Percentiles rank a stretch among this genome's conserved stretches.
Evolutionary conservation across 345 rosid genomes (phyloP).

Genomic region (Citrus mangshanensis): DNA sequence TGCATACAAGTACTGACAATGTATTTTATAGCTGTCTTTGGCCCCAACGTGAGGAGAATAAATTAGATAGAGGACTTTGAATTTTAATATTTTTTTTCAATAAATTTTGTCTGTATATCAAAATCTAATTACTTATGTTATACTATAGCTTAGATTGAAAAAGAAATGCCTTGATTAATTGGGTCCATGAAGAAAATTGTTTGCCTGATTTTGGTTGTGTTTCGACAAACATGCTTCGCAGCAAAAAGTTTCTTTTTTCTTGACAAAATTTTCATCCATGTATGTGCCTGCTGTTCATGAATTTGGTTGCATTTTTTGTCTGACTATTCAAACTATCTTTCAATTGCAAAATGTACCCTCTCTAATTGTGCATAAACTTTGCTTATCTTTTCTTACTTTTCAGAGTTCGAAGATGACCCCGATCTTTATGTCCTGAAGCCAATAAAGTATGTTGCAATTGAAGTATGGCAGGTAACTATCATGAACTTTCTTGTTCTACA

Average conservation of each 20-base stretch:
- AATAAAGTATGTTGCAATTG: slow-evolving; percentile 43
- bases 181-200: not conserved
- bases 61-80: not conserved
- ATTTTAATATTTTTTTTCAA: not conserved
- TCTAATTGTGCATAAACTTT: not conserved
- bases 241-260: not conserved
- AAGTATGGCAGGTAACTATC: slow-evolving; percentile 45
- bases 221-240: not conserved
- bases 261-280: not conserved
- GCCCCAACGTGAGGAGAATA: not conserved
- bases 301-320: not conserved
- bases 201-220: not conserved
- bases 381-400: not conserved
- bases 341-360: not conserved
- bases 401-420: slow-evolving; percentile 56
- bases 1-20: not conserved
- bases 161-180: not conserved
- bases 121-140: not conserved
- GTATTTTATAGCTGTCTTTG: not conserved
- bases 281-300: not conserved
- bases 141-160: not conserved
- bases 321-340: not conserved
- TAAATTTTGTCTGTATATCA: not conserved
- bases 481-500: not conserved
- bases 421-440: slow-evolving; percentile 50